Evolutionary conservation across 148 eudicot genomes (phyloP), one percentile per base, ranked within the genome.

Genomic region (Pharnaceum exiguum): DNA sequence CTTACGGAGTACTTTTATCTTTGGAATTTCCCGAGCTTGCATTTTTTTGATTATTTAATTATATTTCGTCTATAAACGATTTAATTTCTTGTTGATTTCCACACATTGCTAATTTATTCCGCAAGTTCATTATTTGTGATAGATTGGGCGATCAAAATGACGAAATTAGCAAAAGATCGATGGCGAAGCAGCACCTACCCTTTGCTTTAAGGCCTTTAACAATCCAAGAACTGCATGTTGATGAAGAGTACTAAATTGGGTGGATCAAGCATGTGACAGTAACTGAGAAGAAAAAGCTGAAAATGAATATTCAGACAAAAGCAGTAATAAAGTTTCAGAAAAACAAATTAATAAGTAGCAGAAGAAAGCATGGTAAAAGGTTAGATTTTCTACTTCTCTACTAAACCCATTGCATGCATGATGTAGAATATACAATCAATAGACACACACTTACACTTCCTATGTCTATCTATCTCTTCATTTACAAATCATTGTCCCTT

Each of bases 401-500:
- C 46, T 24, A 54, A 4, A 26, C 37, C 31, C 24, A 8, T 13
- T 9, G 10, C 7, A 4, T 16, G 17, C 36, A 43, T n/a, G n/a
- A 55, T 46, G 39, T 57, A 57, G 59, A 63, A 60, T 43, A 50
- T 44, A 51, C 46, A 67, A 43, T n/a, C n/a, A n/a, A 49, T 67
- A 21, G 31, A 52, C 25, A 68, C 22, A n/a, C 15, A 32, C 13
- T 32, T 17, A 10, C 30, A 18, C 29, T 24, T 31, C 23, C 25
- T n/a, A 35, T 26, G 37, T 48, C 39, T 58, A 21, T 65, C 62
- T 54, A 32, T 49, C 61, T 70, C 62, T 61, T n/a, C 35, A 67
- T 77, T 71, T 59, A 60, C 69, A 74, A 59, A 61, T 71, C 62
- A 63, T 60, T 64, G 71, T 55, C 44, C 66, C 65, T 52, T 75